A percentile compares a stretch with the other conserved stretches of the same genome.
Evolutionary conservation across 441 rosid species (phyloP).

Genomic region (Omphalea diandra): DNA sequence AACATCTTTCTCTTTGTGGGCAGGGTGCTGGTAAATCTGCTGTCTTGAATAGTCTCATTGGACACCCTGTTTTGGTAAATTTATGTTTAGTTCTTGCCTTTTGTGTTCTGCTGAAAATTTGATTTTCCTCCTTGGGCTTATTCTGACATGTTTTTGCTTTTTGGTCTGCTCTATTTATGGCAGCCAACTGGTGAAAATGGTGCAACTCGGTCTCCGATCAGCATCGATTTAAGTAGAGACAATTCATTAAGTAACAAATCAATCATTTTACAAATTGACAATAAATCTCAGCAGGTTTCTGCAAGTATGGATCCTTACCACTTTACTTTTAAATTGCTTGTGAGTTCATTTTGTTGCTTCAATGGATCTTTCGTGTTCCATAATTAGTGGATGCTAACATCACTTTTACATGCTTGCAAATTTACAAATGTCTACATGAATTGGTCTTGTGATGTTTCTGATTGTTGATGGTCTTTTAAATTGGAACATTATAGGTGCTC

Average conservation of each 20-base stretch:
- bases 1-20: constrained; percentile 18
- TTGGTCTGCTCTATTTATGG: constrained; percentile 21
- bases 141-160: background rate
- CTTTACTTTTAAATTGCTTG: constrained; percentile 19
- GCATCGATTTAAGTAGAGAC: constrained; percentile 66
- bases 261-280: constrained; percentile 74
- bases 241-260: constrained; percentile 68
- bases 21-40: constrained; percentile 99
- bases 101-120: constrained; percentile 20
- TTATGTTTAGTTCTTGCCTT: constrained; percentile 17
- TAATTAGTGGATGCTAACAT: constrained; percentile 13
- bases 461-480: constrained; percentile 21
- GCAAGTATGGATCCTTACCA: constrained; percentile 59
- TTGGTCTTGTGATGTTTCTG: constrained; percentile 20
- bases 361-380: constrained; percentile 1
- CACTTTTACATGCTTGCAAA: background rate
- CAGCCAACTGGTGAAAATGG: constrained; percentile 99
- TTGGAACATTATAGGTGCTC: constrained; percentile 57
- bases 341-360: constrained; percentile 9
- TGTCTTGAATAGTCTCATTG: constrained; percentile 79
- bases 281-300: constrained; percentile 81
- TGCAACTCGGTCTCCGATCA: constrained; percentile 95
- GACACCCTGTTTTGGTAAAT: constrained; percentile 91
- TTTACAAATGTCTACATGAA: constrained; percentile 3
- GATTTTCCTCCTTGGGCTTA: constrained; percentile 8